Evolutionary conservation across 306 rosid species (phyloP).

Genomic region (Castanea mollissima): DNA sequence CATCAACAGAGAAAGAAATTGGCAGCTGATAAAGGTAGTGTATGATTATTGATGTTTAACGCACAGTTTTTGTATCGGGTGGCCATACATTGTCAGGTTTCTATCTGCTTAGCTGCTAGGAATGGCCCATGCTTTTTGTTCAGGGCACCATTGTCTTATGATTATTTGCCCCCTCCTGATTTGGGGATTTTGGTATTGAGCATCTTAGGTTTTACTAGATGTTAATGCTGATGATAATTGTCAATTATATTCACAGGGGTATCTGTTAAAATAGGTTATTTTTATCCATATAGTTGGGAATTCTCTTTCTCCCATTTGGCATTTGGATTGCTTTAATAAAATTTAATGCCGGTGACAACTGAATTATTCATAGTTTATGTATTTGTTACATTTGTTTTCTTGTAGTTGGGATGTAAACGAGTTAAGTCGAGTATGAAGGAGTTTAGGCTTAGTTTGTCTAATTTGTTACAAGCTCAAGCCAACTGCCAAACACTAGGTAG

Average conservation of each 20-base stretch:
- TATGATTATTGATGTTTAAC: constrained; percentile 22
- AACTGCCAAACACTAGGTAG: no score
- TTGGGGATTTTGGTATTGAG: constrained; percentile 47
- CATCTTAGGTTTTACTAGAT: not conserved
- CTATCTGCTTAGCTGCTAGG: not conserved
- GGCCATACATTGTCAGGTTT: constrained; percentile 5
- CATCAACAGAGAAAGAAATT: constrained; percentile 92
- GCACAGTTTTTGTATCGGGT: constrained; percentile 6
- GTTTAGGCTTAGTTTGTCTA: no score
- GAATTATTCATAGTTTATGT: not conserved
- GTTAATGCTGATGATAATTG: not conserved
- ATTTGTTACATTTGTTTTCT: no score
- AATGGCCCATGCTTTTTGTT: constrained; percentile 16
- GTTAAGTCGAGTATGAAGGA: no score
- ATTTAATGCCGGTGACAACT: not conserved
- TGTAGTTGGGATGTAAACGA: no score
- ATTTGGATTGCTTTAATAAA: not conserved
- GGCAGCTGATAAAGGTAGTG: constrained; percentile 51
- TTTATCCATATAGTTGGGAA: not conserved
- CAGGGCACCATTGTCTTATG: constrained; percentile 30
- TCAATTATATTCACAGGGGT: not conserved
- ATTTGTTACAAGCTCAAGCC: no score
- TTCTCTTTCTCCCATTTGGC: not conserved
- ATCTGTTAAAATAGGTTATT: not conserved
- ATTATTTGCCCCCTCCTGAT: constrained; percentile 38